Conservation (phyloP, 169 alveolate species). For the Cryptosporidium felis region DNA sequence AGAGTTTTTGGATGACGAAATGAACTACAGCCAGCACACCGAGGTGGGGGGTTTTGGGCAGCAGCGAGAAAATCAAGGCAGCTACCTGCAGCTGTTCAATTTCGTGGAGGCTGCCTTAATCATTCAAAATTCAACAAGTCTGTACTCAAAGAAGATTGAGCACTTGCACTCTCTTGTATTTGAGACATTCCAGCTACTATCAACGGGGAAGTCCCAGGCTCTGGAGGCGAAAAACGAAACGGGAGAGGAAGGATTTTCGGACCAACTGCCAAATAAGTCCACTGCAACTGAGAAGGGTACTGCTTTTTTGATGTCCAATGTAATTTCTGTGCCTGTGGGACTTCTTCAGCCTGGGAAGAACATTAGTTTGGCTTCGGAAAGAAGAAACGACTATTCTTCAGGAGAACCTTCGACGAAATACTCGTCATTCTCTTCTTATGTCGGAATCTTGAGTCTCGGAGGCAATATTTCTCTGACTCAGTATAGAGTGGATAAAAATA, state of each 20-base stretch:
- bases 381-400: background rate
- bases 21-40: slow-evolving; percentile 29
- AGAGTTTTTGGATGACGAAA: slow-evolving; percentile 48
- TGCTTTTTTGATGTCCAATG: slow-evolving; percentile 28
- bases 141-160: slow-evolving; percentile 59
- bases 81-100: slow-evolving; percentile 35
- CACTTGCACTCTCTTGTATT: slow-evolving; percentile 52
- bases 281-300: background rate
- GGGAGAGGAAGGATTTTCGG: background rate
- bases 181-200: slow-evolving; percentile 42
- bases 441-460: slow-evolving; percentile 43
- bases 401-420: background rate
- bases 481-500: slow-evolving; percentile 21
- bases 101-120: slow-evolving; percentile 68
- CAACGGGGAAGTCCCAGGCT: slow-evolving; percentile 27
- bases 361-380: slow-evolving; percentile 11
- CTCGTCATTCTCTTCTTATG: slow-evolving; percentile 38
- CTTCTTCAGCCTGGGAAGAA: slow-evolving; percentile 60
- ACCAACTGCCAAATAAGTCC: background rate
- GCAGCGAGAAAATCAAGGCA: background rate
- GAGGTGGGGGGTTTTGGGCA: slow-evolving; percentile 3
- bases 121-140: slow-evolving; percentile 57
- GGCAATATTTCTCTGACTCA: slow-evolving; percentile 28
- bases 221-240: background rate
- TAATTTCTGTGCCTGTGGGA: slow-evolving; percentile 36